Conservation (phyloP, 2,329 filamentous ascomycete species). For the Penicillium sp. region DNA sequence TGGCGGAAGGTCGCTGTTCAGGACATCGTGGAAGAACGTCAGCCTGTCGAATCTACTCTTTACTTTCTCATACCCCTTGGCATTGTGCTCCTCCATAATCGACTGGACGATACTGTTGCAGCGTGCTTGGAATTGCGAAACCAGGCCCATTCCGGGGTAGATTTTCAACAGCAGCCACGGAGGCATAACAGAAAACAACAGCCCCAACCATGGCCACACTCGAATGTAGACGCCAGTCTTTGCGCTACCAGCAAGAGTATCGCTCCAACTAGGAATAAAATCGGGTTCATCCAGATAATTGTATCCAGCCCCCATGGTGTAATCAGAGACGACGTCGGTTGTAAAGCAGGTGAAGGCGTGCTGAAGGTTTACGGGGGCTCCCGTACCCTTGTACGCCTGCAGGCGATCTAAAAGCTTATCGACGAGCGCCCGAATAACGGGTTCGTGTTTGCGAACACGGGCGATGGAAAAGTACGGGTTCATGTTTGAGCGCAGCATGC, state of each 20-base stretch:
- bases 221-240: constrained; percentile 23
- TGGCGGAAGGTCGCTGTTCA: constrained; percentile 31
- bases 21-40: constrained; percentile 39
- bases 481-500: constrained; percentile 24
- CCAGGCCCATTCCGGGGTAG: constrained; percentile 19
- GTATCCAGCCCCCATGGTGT: constrained; percentile 32
- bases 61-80: constrained; percentile 4
- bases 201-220: constrained; percentile 19
- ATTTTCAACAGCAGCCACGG: constrained; percentile 7
- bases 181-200: constrained; percentile 12
- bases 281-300: constrained; percentile 32
- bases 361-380: constrained; percentile 20
- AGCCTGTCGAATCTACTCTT: constrained; percentile 18
- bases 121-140: constrained; percentile 22
- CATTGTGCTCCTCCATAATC: constrained; percentile 26
- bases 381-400: constrained; percentile 17
- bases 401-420: constrained; percentile 28
- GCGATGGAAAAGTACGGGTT: constrained; percentile 30
- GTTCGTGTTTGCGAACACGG: constrained; percentile 25
- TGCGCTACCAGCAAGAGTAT: constrained; percentile 25
- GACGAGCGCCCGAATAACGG: constrained; percentile 23
- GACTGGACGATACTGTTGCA: constrained; percentile 16
- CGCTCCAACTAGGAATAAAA: constrained; percentile 33
- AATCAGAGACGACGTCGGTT: constrained; percentile 52
- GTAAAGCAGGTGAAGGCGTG: constrained; percentile 44